Evolutionary conservation across 495 filamentous ascomycete genomes (phyloP).

Genomic region (Aspergillus incahuasiensis): DNA sequence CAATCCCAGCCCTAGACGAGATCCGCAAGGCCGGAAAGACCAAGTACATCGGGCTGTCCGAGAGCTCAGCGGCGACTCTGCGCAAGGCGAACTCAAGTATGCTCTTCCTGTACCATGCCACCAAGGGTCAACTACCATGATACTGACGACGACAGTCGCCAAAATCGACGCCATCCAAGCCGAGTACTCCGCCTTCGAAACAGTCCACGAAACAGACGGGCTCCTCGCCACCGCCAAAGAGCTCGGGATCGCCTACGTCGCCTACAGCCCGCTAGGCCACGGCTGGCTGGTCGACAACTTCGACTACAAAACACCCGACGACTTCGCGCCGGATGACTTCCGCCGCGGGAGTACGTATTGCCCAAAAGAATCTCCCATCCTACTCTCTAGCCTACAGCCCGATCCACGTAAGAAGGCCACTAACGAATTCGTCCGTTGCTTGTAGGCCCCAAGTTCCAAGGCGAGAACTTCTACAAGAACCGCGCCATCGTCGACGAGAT

Average conservation of each 20-base stretch:
- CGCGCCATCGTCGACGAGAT: constrained; percentile 40
- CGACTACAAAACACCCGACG: constrained; percentile 37
- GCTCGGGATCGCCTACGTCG: constrained; percentile 39
- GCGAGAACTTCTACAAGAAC: constrained; percentile 49
- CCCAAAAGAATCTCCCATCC: background rate
- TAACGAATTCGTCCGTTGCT: background rate
- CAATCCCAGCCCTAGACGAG: constrained; percentile 42
- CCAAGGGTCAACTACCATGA: too few relatives aligned
- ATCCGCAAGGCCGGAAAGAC: constrained; percentile 44
- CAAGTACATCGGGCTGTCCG: constrained; percentile 44
- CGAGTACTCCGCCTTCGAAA: constrained; percentile 50
- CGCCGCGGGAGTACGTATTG: constrained; percentile 28
- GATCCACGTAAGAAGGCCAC: too few relatives aligned
- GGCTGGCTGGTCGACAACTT: constrained; percentile 46
- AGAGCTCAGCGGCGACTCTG: constrained; percentile 41
- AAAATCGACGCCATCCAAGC: constrained; percentile 49
- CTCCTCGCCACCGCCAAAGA: constrained; percentile 39
- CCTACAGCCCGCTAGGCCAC: constrained; percentile 43
- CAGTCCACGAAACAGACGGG: constrained; percentile 39
- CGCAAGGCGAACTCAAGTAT: constrained; percentile 43
- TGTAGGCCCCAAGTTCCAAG: constrained; percentile 47
- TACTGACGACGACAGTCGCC: too few relatives aligned
- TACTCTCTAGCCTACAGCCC: too few relatives aligned
- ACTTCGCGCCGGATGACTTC: constrained; percentile 43
- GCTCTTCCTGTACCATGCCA: background rate